Evolutionary conservation across 257 asterid species (phyloP), one percentile per base, ranked within the genome.

Genomic region (Gentiana straminea): DNA sequence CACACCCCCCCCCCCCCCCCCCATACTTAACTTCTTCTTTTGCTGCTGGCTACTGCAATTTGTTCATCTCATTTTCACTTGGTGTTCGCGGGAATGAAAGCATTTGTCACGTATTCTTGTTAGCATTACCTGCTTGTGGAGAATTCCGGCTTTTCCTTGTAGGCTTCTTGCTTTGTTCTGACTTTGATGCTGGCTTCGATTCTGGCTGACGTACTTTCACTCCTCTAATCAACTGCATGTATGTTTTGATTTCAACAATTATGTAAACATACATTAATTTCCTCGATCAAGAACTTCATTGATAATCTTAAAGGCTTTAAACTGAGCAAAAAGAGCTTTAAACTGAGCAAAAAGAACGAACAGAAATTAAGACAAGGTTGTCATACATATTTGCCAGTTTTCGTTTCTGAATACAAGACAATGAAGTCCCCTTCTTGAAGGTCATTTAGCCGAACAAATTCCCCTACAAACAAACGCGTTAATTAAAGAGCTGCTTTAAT

Each of bases 121-220:
- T 54, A 57, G 69, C 66, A 37, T 71, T 75, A 3, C 68, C 72
- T 33, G 78, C 71, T 35, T 75, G 57, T 4, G 72, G 61, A 48
- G 69, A n/a, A 61, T 58, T 74, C 49, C 86, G 84, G 67, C 76
- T 86, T 46, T 74, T 81, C 79, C 73, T 83, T 7, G 79, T 76
- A 7, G 80, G 88, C 66, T 92, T 85, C 79, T 88, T 88, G 50
- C 69, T 72, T 58, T 89, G 97, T 35, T 70, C 33, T 24, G 24
- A 24, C 24, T 24, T 24, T 24, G 24, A 24, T 24, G 24, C 24
- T 24, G 24, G 24, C 46, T 41, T 41, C 9, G 46, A 7, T 8
- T 83, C 94, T 0, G 86, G 73, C 64, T 79, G 82, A 8, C 94
- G 78, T 38, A 88, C 96, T 64, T 88, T 88, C 9, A 88, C 90